Conservation (phyloP, 257 asterid species). For the Solanum pennellii region DNA sequence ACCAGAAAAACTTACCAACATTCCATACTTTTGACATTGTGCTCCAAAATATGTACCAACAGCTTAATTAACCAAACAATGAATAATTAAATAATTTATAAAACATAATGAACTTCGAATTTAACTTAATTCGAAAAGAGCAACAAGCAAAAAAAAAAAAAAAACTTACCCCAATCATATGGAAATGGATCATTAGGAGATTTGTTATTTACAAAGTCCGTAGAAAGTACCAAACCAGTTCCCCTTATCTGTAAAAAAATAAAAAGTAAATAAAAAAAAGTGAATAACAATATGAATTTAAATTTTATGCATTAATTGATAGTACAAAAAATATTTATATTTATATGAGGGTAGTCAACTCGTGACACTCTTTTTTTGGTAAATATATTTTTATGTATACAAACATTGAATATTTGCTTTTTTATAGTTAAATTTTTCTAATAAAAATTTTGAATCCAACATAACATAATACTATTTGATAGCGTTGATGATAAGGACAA, state of each 20-base stretch:
- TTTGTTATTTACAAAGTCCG: conserved; percentile 73
- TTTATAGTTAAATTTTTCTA: background rate
- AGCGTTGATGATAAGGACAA: background rate
- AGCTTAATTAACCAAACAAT: conserved; percentile 15
- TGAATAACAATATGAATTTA: background rate
- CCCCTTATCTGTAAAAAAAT: conserved; percentile 60
- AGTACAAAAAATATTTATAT: background rate
- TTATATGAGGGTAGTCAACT: too few relatives aligned
- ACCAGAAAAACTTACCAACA: conserved; percentile 75
- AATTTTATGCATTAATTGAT: background rate
- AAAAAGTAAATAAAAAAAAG: background rate
- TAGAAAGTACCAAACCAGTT: conserved; percentile 73
- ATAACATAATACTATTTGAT: too few relatives aligned
- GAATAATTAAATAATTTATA: background rate
- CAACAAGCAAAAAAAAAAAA: background rate
- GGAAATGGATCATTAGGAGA: conserved; percentile 80
- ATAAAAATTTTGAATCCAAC: background rate
- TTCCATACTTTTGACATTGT: conserved; percentile 60
- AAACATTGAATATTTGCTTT: background rate
- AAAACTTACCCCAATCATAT: conserved; percentile 68
- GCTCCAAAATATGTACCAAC: conserved; percentile 80
- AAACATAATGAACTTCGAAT: background rate
- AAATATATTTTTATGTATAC: too few relatives aligned
- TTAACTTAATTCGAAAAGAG: background rate
- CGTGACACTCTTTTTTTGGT: too few relatives aligned